Evolutionary conservation across 768 basidiomycete species (phyloP), one percentile per base, ranked within the genome.

Genomic region (Zangia roseola): DNA sequence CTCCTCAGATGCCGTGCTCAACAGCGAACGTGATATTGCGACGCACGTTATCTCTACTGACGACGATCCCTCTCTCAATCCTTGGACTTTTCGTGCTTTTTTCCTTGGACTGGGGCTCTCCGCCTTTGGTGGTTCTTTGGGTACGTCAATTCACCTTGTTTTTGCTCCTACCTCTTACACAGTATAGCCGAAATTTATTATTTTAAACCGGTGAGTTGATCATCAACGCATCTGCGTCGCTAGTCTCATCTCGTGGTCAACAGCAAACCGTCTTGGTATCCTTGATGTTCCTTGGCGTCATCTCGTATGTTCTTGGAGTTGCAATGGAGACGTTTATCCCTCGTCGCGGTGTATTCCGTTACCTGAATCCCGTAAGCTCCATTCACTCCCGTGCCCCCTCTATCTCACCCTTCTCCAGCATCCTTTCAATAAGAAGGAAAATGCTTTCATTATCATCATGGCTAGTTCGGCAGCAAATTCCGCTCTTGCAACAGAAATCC

Each of bases 381-480:
- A 21, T 19, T 14, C 12, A 41, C 17, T 10, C 25, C n/a, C 10
- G 6, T 0, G 2, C 20, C n/a, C 9, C n/a, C 7, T 45, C 43
- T 28, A 14, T 24, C 56, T 53, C 19, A 50, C 21, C 16, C 8
- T 36, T 35, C 19, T n/a, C 24, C n/a, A 80, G 79, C 72, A 75
- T 21, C 76, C 80, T 3, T 81, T 80, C 64, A 81, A 81, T 60
- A 81, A 77, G 61, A 81, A 81, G 48, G 80, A 82, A 57, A 77
- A 78, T 59, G 77, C 78, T 0, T 79, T 81, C 53, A 75, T 81
- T 28, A 72, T 81, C 10, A 78, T 81, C 47, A 81, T 81, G 80
- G 58, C 80, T 19, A 73, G 75, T 49, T 77, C 80, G 3, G 79
- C 79, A 4, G 74, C 79, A 14, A 78, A 74, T 38, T 72, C 76